Percentiles rank a stretch among this genome's conserved stretches.
These are phyloP conservation scores for Phialophora expanda DNA, from an alignment of 2,329 filamentous ascomycete genomes.

Conservation along the genomic window DNA sequence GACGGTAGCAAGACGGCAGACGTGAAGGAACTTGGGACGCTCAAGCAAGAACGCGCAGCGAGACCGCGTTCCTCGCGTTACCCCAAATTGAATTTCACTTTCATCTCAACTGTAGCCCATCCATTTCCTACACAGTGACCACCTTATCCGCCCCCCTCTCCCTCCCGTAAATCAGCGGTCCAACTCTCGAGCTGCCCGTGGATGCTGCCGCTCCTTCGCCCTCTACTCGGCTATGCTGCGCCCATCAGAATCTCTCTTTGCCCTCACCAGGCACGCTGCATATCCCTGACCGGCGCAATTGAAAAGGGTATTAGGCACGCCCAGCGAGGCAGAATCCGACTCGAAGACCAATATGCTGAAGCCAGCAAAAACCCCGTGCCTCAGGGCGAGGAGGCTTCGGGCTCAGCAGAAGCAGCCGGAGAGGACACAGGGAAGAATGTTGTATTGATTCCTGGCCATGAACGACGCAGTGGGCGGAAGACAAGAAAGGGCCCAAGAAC, in stretches of 20 bases:
- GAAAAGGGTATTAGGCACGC: constrained; percentile 65
- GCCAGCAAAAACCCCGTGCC: background rate
- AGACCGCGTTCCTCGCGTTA: background rate
- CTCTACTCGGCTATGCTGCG: constrained; percentile 29
- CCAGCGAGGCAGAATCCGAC: constrained; percentile 18
- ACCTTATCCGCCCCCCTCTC: background rate
- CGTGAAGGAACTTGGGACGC: background rate
- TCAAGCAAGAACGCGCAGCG: background rate
- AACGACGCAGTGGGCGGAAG: constrained; percentile 17
- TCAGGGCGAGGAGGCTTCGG: background rate
- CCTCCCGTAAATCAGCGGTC: background rate
- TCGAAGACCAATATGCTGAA: constrained; percentile 21
- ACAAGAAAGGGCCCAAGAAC: constrained; percentile 9
- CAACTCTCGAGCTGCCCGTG: constrained; percentile 7
- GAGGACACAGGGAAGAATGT: constrained; percentile 10
- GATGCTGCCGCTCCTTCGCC: constrained; percentile 27
- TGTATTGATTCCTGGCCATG: constrained; percentile 16
- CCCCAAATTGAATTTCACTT: background rate
- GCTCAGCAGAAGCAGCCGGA: background rate
- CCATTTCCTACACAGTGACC: background rate
- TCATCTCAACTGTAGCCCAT: background rate
- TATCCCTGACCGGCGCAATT: constrained; percentile 71
- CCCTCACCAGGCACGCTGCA: constrained; percentile 45
- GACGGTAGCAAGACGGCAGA: background rate
- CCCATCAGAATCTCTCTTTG: constrained; percentile 14